Evolutionary conservation across 805 yeast genomes (phyloP), one percentile per base, ranked within the genome.

Genomic region (Pichia kluyveri): DNA sequence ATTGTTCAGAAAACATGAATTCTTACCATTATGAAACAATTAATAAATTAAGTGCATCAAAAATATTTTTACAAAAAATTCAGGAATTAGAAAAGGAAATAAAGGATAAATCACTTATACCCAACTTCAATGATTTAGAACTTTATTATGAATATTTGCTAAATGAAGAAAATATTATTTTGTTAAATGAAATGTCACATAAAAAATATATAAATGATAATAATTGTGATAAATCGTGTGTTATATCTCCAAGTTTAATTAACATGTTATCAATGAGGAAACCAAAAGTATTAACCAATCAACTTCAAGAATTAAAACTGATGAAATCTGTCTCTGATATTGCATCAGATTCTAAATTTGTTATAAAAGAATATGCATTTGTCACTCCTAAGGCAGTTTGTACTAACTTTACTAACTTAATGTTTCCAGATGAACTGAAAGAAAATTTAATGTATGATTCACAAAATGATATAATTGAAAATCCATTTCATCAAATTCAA

Each of bases 341-440:
- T 51, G 58, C 74, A 6, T 43, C 60, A 4, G 41, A 51, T 0
- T 69, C 81, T 71, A 61, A 67, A 10, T 79, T 76, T 34, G 60
- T 69, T 0, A 75, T 91, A 50, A 87, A 86, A 40, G 80, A 83
- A 51, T 93, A 73, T 65, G 86, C 95, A 0, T 91, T 86, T 53
- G 76, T 91, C 5, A 93, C 98, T 0, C 99, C 99, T 0, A 71
- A 81, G 4, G 96, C 79, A 5, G 95, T 89, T 2, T 75, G 87
- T 1, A 70, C 86, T 45, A 91, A 89, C 60, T 72, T 83, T 75
- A 72, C 77, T 43, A 77, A 80, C 40, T 64, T 73, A 40, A 49
- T 71, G 1, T 65, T 79, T n/a, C 72, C 83, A 0, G 52, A 63
- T 6, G 69, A 71, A 19, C 44, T 56, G 0, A 56, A 59, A 34